Conservation (phyloP, 768 basidiomycete species). For the Hemileccinum impolitum region DNA sequence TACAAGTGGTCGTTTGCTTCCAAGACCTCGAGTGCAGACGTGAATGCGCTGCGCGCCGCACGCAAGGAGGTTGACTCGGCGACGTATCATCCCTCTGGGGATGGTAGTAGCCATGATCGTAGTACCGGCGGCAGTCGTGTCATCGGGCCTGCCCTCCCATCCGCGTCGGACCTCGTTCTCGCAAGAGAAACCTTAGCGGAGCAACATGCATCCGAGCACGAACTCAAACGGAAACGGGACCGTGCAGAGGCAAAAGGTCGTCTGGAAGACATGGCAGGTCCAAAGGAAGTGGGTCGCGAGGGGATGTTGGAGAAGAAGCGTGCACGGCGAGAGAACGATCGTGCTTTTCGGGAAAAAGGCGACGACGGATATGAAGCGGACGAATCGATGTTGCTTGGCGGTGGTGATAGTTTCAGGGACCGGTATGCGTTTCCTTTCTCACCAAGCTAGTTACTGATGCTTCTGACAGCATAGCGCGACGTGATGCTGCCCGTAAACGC, state of each 20-base stretch:
- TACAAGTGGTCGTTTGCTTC: slow-evolving; percentile 89
- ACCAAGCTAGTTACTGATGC: slow-evolving; percentile 4
- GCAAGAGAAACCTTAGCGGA: slow-evolving; percentile 64
- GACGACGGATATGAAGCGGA: slow-evolving; percentile 79
- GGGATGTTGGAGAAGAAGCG: slow-evolving; percentile 86
- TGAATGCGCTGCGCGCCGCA: slow-evolving; percentile 52
- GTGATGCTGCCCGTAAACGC: slow-evolving; percentile 68
- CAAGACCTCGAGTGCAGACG: slow-evolving; percentile 57
- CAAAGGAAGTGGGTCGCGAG: slow-evolving; percentile 78
- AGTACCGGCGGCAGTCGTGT: slow-evolving; percentile 42
- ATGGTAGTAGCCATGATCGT: slow-evolving; percentile 10
- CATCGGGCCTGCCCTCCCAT: slow-evolving; percentile 67
- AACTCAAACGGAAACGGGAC: slow-evolving; percentile 64
- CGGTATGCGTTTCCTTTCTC: slow-evolving; percentile 45
- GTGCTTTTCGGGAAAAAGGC: slow-evolving; percentile 63
- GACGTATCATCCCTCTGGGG: slow-evolving; percentile 32
- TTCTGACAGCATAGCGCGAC: slow-evolving; percentile 58
- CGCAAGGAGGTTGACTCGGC: slow-evolving; percentile 55
- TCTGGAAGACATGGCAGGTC: slow-evolving; percentile 74
- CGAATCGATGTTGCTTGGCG: slow-evolving; percentile 78
- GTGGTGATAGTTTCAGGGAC: slow-evolving; percentile 77
- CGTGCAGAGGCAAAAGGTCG: slow-evolving; percentile 62
- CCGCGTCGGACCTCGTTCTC: slow-evolving; percentile 63
- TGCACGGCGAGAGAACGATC: slow-evolving; percentile 66
- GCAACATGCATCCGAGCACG: slow-evolving; percentile 46